These are phyloP conservation scores for Ophiocytium majus DNA, from an alignment of 352 stramenopile genomes.

Conservation along the genomic window DNA sequence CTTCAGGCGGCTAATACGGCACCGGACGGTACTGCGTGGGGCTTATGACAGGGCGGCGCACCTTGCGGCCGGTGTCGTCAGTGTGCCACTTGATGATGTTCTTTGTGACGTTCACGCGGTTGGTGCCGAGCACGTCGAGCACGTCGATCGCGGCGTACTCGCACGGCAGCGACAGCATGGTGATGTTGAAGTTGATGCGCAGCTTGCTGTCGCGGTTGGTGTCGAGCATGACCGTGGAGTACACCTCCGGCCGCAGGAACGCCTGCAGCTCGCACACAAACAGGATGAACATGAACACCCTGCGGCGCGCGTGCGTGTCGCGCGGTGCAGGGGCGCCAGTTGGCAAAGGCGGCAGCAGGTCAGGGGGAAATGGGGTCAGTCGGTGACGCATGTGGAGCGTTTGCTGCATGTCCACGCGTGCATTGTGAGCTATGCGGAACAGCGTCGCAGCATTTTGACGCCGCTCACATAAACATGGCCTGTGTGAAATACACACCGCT, in stretches of 20 bases:
- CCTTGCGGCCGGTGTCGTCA: conserved; percentile 69
- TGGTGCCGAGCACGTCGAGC: conserved; percentile 92
- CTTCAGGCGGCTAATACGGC: too few species aligned
- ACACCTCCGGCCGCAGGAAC: conserved; percentile 52
- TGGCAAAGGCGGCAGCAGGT: too few species aligned
- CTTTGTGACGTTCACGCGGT: conserved; percentile 96
- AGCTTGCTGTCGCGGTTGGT: conserved; percentile 59
- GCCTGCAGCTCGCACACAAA: conserved; percentile 57
- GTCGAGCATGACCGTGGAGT: conserved; percentile 56
- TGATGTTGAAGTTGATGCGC: conserved; percentile 98
- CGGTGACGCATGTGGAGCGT: too few species aligned
- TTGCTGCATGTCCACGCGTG: too few species aligned
- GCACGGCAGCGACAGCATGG: conserved; percentile 89
- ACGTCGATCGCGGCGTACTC: conserved; percentile 94
- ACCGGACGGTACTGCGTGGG: too few species aligned
- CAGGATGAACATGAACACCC: conserved; percentile 58
- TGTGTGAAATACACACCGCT: too few species aligned
- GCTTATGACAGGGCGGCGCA: too few species aligned
- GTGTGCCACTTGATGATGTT: conserved; percentile 90
- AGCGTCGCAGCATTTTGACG: too few species aligned
- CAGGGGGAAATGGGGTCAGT: too few species aligned
- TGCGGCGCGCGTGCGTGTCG: background rate
- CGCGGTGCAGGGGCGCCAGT: background rate
- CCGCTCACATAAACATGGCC: too few species aligned
- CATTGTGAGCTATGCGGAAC: too few species aligned